Evolutionary conservation across 768 basidiomycete species (phyloP).

Genomic region (Suillus decipiens): DNA sequence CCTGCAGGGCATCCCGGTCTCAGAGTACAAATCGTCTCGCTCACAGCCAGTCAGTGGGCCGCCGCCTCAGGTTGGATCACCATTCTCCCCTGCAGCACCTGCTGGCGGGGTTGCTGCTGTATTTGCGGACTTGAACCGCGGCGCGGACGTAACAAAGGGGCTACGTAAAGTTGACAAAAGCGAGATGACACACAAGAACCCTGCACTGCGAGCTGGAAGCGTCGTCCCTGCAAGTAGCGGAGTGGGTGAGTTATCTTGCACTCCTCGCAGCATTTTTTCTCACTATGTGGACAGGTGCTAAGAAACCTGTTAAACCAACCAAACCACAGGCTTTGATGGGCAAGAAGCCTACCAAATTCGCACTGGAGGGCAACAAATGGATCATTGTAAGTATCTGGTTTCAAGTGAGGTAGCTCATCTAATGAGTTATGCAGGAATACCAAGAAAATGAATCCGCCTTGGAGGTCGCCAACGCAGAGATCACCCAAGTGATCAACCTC

Average conservation of each 20-base stretch:
- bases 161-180: constrained; percentile 93
- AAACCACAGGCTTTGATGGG: constrained; percentile 83
- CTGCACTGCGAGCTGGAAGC: constrained; percentile 63
- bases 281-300: constrained; percentile 34
- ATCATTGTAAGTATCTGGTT: constrained; percentile 59
- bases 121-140: constrained; percentile 88
- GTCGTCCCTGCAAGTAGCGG: constrained; percentile 46
- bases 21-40: constrained; percentile 49
- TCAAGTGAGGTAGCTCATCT: background rate
- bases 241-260: constrained; percentile 34
- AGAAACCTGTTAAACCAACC: constrained; percentile 76
- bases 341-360: constrained; percentile 91
- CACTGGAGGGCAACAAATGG: constrained; percentile 94
- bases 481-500: constrained; percentile 84
- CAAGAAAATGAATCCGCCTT: constrained; percentile 80
- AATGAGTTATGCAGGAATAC: constrained; percentile 65
- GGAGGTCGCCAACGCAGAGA: constrained; percentile 71
- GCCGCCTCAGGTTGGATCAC: constrained; percentile 46
- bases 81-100: constrained; percentile 45
- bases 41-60: constrained; percentile 39
- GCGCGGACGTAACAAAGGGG: constrained; percentile 86
- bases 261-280: constrained; percentile 12
- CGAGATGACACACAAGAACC: constrained; percentile 99
- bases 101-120: constrained; percentile 71
- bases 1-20: constrained; percentile 55